A percentile compares a stretch with the other conserved stretches of the same genome.
These are phyloP conservation scores for Aspergillus asperescens DNA, from an alignment of 495 filamentous ascomycete genomes.

Conservation along the genomic window DNA sequence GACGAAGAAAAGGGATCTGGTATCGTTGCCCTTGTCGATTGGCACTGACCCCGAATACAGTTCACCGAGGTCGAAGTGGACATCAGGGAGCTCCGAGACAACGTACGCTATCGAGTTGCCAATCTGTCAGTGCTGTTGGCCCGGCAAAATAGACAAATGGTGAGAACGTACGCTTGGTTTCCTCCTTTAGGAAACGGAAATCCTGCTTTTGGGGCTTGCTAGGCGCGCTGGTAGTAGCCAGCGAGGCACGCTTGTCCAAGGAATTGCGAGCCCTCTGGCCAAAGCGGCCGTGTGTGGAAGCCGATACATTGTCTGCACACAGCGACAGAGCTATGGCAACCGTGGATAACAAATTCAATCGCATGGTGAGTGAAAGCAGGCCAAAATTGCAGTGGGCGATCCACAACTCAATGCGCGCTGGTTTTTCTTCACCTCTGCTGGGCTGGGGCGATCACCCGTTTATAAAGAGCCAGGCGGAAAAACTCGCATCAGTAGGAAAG, in stretches of 20 bases:
- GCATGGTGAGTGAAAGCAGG: constrained; percentile 19
- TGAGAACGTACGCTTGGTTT: constrained; percentile 31
- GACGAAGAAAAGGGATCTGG: constrained; percentile 47
- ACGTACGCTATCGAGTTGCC: constrained; percentile 52
- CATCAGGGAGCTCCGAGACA: constrained; percentile 66
- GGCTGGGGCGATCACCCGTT: not conserved
- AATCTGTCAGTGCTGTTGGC: not conserved
- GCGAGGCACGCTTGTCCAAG: constrained; percentile 70
- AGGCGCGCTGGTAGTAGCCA: constrained; percentile 18
- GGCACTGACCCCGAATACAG: constrained; percentile 70
- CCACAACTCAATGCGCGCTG: no score
- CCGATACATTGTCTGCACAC: constrained; percentile 24
- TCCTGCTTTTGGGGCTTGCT: constrained; percentile 17
- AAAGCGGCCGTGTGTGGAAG: constrained; percentile 31
- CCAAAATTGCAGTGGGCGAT: no score
- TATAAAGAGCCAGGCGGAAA: no score
- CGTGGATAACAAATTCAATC: constrained; percentile 27
- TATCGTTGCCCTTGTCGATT: constrained; percentile 53
- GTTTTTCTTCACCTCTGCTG: no score
- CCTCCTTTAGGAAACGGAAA: constrained; percentile 35
- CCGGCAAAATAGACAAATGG: not conserved
- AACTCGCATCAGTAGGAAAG: no score
- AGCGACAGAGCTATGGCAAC: constrained; percentile 26
- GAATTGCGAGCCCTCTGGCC: constrained; percentile 69
- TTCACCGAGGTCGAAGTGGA: constrained; percentile 69